Conservation (phyloP, 108 stramenopile species). For the Aureococcus anophagefferens region DNA sequence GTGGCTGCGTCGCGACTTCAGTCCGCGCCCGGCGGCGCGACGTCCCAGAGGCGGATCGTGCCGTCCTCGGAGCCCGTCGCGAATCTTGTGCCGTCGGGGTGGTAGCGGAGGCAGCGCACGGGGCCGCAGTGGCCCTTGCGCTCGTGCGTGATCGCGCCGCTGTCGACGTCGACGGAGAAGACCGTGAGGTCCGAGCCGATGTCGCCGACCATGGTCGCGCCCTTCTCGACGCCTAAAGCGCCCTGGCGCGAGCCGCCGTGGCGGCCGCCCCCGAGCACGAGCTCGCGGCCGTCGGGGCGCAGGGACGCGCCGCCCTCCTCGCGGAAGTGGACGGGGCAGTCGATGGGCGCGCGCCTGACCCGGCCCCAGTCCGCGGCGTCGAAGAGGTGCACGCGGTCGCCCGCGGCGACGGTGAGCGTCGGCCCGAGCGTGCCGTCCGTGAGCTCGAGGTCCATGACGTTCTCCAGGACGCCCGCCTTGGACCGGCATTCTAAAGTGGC, state of each 20-base stretch:
- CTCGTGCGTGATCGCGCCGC: conserved; percentile 75
- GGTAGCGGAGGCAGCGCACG: conserved; percentile 83
- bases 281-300: conserved; percentile 69
- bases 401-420: conserved; percentile 73
- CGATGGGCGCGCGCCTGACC: conserved; percentile 23
- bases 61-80: conserved; percentile 96
- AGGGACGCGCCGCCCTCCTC: conserved; percentile 89
- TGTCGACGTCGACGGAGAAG: conserved; percentile 75
- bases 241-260: neutral
- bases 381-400: conserved; percentile 72
- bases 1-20: too few species aligned
- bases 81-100: conserved; percentile 71
- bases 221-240: neutral
- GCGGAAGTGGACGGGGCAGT: conserved; percentile 76
- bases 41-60: conserved; percentile 92
- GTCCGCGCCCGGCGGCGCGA: too few species aligned
- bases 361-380: conserved; percentile 30
- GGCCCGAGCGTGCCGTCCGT: conserved; percentile 26
- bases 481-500: conserved; percentile 31
- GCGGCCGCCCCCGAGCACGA: conserved; percentile 71
- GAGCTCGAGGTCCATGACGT: conserved; percentile 82
- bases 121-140: conserved; percentile 98
- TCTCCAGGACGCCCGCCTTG: too few species aligned
- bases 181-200: conserved; percentile 72
- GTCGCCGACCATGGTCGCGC: neutral